Evolutionary conservation across 768 basidiomycete species (phyloP), one percentile per base, ranked within the genome.

Genomic region (Termitomyces sp.): DNA sequence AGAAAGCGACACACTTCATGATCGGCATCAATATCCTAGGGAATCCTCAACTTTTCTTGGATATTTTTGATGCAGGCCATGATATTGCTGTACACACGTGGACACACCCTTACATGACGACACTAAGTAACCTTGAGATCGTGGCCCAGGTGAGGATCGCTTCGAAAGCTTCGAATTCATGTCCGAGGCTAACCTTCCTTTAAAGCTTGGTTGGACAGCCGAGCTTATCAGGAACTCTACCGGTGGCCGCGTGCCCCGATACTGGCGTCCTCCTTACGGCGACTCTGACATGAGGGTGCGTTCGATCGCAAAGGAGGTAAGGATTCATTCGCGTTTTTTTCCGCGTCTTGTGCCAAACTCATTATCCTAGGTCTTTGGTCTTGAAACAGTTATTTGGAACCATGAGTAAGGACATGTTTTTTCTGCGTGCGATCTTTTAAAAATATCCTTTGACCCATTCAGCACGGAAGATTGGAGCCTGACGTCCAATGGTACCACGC

Each of bases 261-360:
- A 81, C 79, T 97, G 94, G 94, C 77, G 93, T n/a, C 92, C 92
- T 2, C 93, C 93, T 8, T 94, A 84, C 69, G 92, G 92, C 38
- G 91, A 96, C 71, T 82, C 83, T 49, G 96, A 98, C 69, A 84
- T 82, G 73, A 84, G 96, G 52, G 91, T 96, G 36, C 79, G 84
- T 40, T 87, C 94, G 4, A 92, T 98, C 68, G 96, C 95, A 28
- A 79, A 83, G 69, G 87, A 92, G 70, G 88, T 95, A 54, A 57
- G 63, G 28, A 8, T 42, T 32, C 8, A 32, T 28, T 46, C 32
- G 38, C 13, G 40, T n/a, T n/a, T 15, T 52, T 39, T 22, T 39
- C n/a, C 7, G 5, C n/a, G 35, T 48, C 6, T 40, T 16, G 18
- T 28, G 20, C 48, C 33, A 55, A 50, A 63, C 46, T 55, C 33